Conservation (phyloP, 2,329 filamentous ascomycete genomes). For the Fusarium paranaense region DNA sequence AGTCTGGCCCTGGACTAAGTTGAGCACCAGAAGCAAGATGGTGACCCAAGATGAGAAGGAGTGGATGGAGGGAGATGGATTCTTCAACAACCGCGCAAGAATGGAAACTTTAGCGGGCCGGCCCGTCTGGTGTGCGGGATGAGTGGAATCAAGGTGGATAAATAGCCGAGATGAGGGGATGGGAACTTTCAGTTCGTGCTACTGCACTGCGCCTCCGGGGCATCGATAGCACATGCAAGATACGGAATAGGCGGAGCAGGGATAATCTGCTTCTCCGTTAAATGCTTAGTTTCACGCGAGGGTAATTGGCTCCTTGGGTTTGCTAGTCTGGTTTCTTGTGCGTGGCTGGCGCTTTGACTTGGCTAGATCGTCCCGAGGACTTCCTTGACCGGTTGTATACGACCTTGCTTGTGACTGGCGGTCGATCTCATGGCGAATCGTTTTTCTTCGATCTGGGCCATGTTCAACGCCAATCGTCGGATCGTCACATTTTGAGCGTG, state of each 20-base stretch:
- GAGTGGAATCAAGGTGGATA: background rate
- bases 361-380: background rate
- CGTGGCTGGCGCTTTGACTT: background rate
- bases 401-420: background rate
- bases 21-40: background rate
- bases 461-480: background rate
- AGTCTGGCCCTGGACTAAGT: background rate
- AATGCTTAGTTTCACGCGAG: background rate
- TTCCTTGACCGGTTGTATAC: background rate
- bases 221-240: background rate
- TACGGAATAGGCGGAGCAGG: background rate
- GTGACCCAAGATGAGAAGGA: background rate
- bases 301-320: background rate
- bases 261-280: background rate
- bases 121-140: background rate
- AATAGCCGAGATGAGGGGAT: background rate
- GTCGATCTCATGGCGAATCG: background rate
- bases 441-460: background rate
- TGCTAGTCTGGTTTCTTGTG: background rate
- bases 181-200: background rate
- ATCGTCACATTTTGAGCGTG: background rate
- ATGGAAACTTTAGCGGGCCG: background rate
- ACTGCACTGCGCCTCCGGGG: background rate
- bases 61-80: background rate
- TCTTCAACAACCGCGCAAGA: background rate